These are phyloP conservation scores for Lichtheimia ramosa DNA, from an alignment of 371 early-diverging fungal genomes.

Conservation along the genomic window DNA sequence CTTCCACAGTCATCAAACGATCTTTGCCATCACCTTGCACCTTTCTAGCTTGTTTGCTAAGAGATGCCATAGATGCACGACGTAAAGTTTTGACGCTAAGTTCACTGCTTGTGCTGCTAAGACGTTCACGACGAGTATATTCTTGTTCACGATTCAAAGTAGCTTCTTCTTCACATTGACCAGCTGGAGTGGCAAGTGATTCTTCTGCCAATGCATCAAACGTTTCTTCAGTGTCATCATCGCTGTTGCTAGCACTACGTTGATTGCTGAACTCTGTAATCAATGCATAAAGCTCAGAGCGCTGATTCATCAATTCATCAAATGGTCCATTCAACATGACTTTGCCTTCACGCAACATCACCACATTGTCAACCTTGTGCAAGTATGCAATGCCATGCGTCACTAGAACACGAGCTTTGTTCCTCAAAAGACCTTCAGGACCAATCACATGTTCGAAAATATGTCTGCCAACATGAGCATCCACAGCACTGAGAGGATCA, in stretches of 20 bases:
- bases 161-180: conserved; percentile 27
- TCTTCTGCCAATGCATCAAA: conserved; percentile 24
- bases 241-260: conserved; percentile 6
- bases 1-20: conserved; percentile 72
- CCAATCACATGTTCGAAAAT: conserved; percentile 86
- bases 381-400: conserved; percentile 90
- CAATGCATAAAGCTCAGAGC: conserved; percentile 58
- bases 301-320: conserved; percentile 61
- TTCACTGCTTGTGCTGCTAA: conserved; percentile 38
- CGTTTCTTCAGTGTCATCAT: conserved; percentile 22
- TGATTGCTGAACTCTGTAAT: conserved; percentile 46
- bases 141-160: conserved; percentile 24
- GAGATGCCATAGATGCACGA: conserved; percentile 56
- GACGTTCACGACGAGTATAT: conserved; percentile 33
- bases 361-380: conserved; percentile 62
- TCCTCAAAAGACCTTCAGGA: conserved; percentile 73
- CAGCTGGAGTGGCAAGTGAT: too few species aligned
- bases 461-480: conserved; percentile 89
- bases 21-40: conserved; percentile 28
- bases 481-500: conserved; percentile 88
- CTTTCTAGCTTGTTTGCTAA: conserved; percentile 22
- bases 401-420: conserved; percentile 85
- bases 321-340: conserved; percentile 76
- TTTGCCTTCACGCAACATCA: conserved; percentile 77
- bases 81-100: conserved; percentile 46